A percentile compares a stretch with the other conserved stretches of the same genome.
These are phyloP conservation scores for Phytophthora litchii DNA, from an alignment of 352 stramenopile genomes.

Conservation along the genomic window DNA sequence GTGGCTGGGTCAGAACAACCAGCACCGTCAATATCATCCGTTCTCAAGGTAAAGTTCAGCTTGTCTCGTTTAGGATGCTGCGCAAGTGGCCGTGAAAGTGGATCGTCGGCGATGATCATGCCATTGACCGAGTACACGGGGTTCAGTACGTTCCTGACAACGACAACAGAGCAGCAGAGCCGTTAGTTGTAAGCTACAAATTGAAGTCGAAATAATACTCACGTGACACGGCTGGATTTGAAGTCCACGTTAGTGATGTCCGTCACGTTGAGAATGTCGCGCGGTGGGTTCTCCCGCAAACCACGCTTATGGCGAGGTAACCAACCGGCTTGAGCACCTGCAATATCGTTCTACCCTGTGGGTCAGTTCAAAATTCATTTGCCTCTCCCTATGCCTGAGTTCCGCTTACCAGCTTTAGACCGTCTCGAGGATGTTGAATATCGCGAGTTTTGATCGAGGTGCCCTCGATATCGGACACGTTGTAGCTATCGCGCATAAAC, in stretches of 20 bases:
- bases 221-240: conserved; percentile 77
- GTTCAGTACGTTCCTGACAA: conserved; percentile 66
- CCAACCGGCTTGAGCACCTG: conserved; percentile 61
- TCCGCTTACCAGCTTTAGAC: conserved; percentile 43
- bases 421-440: conserved; percentile 53
- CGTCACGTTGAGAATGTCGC: conserved; percentile 62
- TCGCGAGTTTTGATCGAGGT: conserved; percentile 52
- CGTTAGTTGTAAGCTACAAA: conserved; percentile 1
- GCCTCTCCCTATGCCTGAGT: neutral
- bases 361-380: neutral
- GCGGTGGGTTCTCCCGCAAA: conserved; percentile 56
- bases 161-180: neutral
- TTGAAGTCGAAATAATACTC: conserved; percentile 5
- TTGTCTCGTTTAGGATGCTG: conserved; percentile 64
- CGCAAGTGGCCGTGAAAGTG: conserved; percentile 45
- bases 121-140: conserved; percentile 79
- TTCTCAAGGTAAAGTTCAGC: conserved; percentile 55
- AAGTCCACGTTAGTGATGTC: conserved; percentile 82
- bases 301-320: conserved; percentile 56
- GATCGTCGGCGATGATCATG: conserved; percentile 58
- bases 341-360: conserved; percentile 54
- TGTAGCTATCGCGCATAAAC: conserved; percentile 80
- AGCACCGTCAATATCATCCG: conserved; percentile 67
- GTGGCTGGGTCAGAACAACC: conserved; percentile 56
- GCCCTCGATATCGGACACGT: conserved; percentile 75